Conservation (phyloP, 2,329 filamentous ascomycete species). For the Xylariales sp. region DNA sequence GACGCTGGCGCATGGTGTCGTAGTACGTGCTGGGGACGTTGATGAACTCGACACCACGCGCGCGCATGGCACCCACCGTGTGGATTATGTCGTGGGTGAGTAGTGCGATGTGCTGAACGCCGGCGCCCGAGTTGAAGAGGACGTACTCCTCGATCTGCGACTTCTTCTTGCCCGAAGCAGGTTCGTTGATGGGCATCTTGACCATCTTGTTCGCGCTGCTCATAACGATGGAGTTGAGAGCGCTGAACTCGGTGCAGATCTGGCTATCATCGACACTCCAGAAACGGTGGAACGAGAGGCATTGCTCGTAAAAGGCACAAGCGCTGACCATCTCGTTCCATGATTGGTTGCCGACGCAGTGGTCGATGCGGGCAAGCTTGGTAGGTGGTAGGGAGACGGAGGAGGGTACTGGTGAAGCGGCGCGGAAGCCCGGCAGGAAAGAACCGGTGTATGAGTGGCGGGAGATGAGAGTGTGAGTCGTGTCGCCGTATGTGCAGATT, state of each 20-base stretch:
- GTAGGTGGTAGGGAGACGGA: slow-evolving; percentile 55
- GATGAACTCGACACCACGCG: slow-evolving; percentile 92
- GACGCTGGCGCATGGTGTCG: slow-evolving; percentile 64
- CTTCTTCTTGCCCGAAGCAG: slow-evolving; percentile 82
- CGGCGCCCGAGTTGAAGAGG: slow-evolving; percentile 82
- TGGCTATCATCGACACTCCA: slow-evolving; percentile 94
- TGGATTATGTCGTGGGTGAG: slow-evolving; percentile 75
- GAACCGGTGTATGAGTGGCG: slow-evolving; percentile 63
- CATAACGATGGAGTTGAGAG: slow-evolving; percentile 88
- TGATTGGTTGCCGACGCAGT: slow-evolving; percentile 96
- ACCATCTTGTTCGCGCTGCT: slow-evolving; percentile 76
- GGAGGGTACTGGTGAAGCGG: slow-evolving; percentile 37
- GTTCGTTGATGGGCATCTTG: slow-evolving; percentile 99
- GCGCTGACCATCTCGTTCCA: slow-evolving; percentile 79
- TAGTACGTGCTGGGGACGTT: slow-evolving; percentile 86
- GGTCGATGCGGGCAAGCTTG: slow-evolving; percentile 73
- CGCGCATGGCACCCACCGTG: slow-evolving; percentile 71
- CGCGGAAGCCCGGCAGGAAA: slow-evolving; percentile 80
- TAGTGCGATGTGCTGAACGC: slow-evolving; percentile 91
- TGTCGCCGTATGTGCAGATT: slow-evolving; percentile 91
- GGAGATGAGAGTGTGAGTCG: slow-evolving; percentile 86
- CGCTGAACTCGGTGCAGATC: slow-evolving; percentile 89
- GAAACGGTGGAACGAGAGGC: slow-evolving; percentile 91
- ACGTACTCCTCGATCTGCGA: slow-evolving; percentile 94
- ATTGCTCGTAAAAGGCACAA: slow-evolving; percentile 75